These are phyloP conservation scores for Akanthomyces muscarius DNA, from an alignment of 2,329 filamentous ascomycete species.

Conservation along the genomic window DNA sequence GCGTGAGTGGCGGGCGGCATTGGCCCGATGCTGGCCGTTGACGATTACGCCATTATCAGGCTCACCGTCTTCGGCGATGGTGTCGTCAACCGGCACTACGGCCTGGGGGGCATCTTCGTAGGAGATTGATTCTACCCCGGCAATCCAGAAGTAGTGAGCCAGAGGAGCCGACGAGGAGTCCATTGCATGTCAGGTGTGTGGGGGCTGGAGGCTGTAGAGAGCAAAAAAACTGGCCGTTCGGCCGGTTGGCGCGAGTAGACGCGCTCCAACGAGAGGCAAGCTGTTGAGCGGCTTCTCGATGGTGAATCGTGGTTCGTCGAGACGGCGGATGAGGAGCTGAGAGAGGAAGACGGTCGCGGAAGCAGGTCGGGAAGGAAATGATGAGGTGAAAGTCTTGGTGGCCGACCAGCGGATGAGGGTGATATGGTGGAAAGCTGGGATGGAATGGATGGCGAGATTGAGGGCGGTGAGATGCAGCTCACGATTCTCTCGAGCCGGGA, in stretches of 20 bases:
- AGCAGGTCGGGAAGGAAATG: not conserved
- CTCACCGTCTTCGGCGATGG: slow-evolving; percentile 61
- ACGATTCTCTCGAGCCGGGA: not conserved
- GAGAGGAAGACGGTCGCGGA: not conserved
- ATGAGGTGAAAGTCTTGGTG: not conserved
- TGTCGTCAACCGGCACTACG: slow-evolving; percentile 46
- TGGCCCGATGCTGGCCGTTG: slow-evolving; percentile 25
- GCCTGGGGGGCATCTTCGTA: slow-evolving; percentile 52
- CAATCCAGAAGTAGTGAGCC: slow-evolving; percentile 74
- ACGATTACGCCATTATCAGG: slow-evolving; percentile 39
- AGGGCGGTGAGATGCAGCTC: not conserved
- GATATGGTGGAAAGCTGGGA: not conserved
- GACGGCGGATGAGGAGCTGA: not conserved
- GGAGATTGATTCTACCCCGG: slow-evolving; percentile 63
- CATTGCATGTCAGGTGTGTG: slow-evolving; percentile 47
- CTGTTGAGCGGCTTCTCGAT: not conserved
- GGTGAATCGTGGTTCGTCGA: not conserved
- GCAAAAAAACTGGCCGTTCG: not conserved
- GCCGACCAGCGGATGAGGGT: not conserved
- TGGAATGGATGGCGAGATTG: not conserved
- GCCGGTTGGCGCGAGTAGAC: slow-evolving; percentile 2
- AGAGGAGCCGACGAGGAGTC: slow-evolving; percentile 60
- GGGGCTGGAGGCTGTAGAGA: not conserved
- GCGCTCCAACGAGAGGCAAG: not conserved
- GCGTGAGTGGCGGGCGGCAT: slow-evolving; percentile 51